phyloP scores from a whole-genome alignment of 192 early-diverging fungal species.

The Coemansia sp. region DNA sequence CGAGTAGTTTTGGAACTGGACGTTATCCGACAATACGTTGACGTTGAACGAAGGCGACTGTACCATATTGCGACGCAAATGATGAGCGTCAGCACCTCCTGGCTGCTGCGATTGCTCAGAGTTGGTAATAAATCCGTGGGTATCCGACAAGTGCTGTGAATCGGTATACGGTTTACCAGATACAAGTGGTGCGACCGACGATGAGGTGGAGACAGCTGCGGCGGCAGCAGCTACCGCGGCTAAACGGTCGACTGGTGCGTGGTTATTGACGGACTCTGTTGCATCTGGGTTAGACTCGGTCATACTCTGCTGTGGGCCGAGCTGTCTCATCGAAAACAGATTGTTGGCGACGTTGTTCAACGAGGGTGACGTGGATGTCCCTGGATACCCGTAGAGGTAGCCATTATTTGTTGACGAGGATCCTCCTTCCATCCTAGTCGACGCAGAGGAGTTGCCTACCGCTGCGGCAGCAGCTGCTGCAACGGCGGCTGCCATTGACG shows the following conservation, averaged over 20 bases:
- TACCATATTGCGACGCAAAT: slow-evolving; percentile 23
- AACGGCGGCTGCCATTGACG: neutral
- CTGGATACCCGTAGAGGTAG: slow-evolving; percentile 18
- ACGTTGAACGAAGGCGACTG: slow-evolving; percentile 32
- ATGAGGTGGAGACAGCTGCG: neutral
- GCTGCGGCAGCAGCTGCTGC: neutral
- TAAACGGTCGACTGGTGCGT: slow-evolving; percentile 9
- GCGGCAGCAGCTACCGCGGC: slow-evolving; percentile 20
- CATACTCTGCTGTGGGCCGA: neutral
- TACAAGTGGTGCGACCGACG: neutral
- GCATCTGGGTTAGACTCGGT: neutral
- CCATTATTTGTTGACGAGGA: neutral
- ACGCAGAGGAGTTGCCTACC: neutral
- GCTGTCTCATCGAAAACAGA: slow-evolving; percentile 43
- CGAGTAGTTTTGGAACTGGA: slow-evolving; percentile 38
- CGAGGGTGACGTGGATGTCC: slow-evolving; percentile 25
- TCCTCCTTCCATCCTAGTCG: neutral
- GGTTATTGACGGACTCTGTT: neutral
- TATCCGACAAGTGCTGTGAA: neutral
- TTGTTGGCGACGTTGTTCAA: slow-evolving; percentile 50
- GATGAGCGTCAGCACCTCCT: slow-evolving; percentile 9
- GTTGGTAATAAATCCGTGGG: neutral
- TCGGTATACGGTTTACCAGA: neutral
- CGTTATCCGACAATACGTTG: slow-evolving; percentile 28
- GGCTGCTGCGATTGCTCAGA: slow-evolving; percentile 8